Percentiles rank a stretch among this genome's conserved stretches.
Conservation (phyloP, 495 filamentous ascomycete genomes). For the Penicillium salamii region DNA sequence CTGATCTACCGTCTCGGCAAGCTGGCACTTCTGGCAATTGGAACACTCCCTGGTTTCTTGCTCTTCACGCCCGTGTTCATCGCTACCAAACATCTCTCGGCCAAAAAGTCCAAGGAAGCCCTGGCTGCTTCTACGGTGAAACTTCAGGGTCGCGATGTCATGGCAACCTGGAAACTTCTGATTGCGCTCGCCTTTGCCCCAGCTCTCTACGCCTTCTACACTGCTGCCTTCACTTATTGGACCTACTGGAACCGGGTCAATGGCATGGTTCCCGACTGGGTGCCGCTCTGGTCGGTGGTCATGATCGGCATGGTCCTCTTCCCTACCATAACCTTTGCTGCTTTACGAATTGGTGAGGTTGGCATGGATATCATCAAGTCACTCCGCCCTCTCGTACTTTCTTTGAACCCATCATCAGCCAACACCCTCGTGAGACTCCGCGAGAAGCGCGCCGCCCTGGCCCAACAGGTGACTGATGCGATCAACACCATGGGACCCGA, state of each 20-base stretch:
- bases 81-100: constrained; percentile 83
- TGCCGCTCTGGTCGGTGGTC: constrained; percentile 76
- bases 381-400: constrained; percentile 83
- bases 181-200: constrained; percentile 88
- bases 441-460: constrained; percentile 66
- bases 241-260: constrained; percentile 77
- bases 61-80: constrained; percentile 93
- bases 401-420: constrained; percentile 75
- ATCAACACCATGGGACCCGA: constrained; percentile 97
- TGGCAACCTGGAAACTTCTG: constrained; percentile 98
- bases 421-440: constrained; percentile 82
- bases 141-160: constrained; percentile 88
- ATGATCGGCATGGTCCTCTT: constrained; percentile 73
- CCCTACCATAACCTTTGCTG: constrained; percentile 86
- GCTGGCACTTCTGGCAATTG: constrained; percentile 69
- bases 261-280: constrained; percentile 73
- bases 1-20: constrained; percentile 80
- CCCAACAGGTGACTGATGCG: constrained; percentile 77
- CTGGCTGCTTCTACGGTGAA: constrained; percentile 93
- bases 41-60: constrained; percentile 80
- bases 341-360: constrained; percentile 91
- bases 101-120: constrained; percentile 83
- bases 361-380: constrained; percentile 99
- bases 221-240: constrained; percentile 68
- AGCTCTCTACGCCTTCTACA: constrained; percentile 79